Evolutionary conservation across 75 land plant species (phyloP).

Genomic region (Isoetes taiwanensis): DNA sequence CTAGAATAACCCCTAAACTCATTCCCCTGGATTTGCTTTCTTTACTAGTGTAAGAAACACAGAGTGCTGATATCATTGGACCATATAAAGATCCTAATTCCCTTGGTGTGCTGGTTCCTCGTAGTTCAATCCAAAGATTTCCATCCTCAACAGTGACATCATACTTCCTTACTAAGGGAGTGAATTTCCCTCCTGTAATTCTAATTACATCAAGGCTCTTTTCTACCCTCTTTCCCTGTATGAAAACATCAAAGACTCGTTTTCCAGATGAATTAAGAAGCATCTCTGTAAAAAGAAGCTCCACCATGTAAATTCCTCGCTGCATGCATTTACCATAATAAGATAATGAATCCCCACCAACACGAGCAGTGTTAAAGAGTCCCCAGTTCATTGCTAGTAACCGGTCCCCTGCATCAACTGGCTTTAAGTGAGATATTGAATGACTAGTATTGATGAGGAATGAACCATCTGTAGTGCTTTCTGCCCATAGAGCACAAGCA

Average conservation of each 20-base stretch:
- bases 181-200: not conserved
- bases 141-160: not conserved
- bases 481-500: not conserved
- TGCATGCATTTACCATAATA: conserved; percentile 2
- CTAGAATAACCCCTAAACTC: not conserved
- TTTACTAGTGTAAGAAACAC: not conserved
- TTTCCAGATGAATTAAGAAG: not conserved
- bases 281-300: not conserved
- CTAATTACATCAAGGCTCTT: not conserved
- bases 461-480: not conserved
- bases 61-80: not conserved
- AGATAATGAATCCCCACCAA: not conserved
- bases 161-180: not conserved
- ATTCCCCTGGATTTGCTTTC: not conserved
- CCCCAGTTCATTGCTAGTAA: not conserved
- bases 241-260: conserved; percentile 1
- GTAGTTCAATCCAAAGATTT: not conserved
- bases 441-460: not conserved
- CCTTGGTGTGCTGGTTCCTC: not conserved
- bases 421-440: not conserved
- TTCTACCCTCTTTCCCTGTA: not conserved
- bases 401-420: not conserved
- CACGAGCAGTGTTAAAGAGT: conserved; percentile 2
- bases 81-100: not conserved
- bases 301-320: not conserved